Base-by-base conservation (phyloP, 345 rosid genomes). In the Gossypium ekmanianum region DNA sequence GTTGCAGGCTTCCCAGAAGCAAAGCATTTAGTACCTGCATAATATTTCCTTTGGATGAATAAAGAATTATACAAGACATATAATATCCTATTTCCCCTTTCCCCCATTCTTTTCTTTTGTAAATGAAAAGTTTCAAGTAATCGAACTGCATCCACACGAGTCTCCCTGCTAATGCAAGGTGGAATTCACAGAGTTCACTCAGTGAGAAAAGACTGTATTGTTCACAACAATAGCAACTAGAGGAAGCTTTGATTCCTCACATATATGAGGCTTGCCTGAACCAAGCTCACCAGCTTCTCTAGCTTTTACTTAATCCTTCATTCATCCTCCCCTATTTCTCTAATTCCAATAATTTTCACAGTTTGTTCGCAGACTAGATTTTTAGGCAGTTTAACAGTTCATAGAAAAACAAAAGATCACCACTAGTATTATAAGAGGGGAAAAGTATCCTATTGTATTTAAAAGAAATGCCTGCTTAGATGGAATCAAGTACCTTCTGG, bases 1-100 rank as follows among this genome's bases (percentile, higher is more conserved):
- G 79, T 93, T 0, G 99, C 98, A 8, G 96, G 96, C 84, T 93
- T 95, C 57, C 96, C 97, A 0, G 97, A 92, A 12, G 92, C 98
- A 82, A 94, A 94, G 80, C 98, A 94, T 24, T 56, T 71, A 2
- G 97, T 91, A 41, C 96, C 99, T 94, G 90, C 66, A 50, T 0
- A 64, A 59, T 24, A 1, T 45, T 61, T 45, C 11, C 18, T 18
- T 22, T 34, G 43, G 70, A 59, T 68, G 76, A 45, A n/a, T 29
- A 29, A 48, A 9, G 44, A 29, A 13, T 26, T 62, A 43, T 16
- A 61, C 20, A 45, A 41, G 10, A 20, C 4, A 9, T n/a, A 73
- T 9, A 55, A 14, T 27, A n/a, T 48, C 68, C 13, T 16, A 18
- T 58, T 9, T 43, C 5, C 45, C 7, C 7, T 16, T 24, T 68